phyloP scores from a whole-genome alignment of 495 filamentous ascomycete genomes.

The Aspergillus haitiensis region DNA sequence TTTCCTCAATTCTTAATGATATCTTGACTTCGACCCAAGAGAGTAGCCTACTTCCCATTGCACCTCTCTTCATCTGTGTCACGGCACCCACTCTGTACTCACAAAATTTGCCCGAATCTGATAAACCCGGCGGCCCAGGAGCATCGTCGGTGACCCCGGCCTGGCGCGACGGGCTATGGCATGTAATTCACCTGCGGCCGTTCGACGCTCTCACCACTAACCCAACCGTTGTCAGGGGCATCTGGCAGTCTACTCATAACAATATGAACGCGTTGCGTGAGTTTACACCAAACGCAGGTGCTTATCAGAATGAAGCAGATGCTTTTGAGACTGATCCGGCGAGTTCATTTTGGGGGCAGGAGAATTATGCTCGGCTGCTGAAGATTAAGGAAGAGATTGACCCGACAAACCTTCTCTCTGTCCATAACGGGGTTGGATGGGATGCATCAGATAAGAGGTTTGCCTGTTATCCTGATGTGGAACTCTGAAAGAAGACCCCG shows the following conservation, averaged over 20 bases:
- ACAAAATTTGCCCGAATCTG: slow-evolving; percentile 11
- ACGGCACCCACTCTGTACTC: slow-evolving; percentile 17
- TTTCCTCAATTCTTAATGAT: slow-evolving; percentile 8
- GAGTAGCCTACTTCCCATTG: not conserved
- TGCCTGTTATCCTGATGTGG: slow-evolving; percentile 20
- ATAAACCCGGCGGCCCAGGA: slow-evolving; percentile 18
- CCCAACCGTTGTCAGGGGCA: not conserved
- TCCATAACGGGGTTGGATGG: slow-evolving; percentile 21
- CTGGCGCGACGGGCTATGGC: slow-evolving; percentile 21
- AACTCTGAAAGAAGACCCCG: not conserved
- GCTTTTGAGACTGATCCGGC: slow-evolving; percentile 29
- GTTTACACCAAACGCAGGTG: slow-evolving; percentile 38
- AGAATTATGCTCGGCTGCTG: slow-evolving; percentile 40
- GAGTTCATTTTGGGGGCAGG: slow-evolving; percentile 23
- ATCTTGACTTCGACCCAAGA: not conserved
- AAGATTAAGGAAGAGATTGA: slow-evolving; percentile 46
- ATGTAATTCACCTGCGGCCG: slow-evolving; percentile 8
- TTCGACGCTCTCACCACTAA: slow-evolving; percentile 2
- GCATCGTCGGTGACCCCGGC: slow-evolving; percentile 13
- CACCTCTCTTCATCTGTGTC: slow-evolving; percentile 3
- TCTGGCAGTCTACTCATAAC: slow-evolving; percentile 7
- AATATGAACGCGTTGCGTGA: slow-evolving; percentile 17
- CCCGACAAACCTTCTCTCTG: slow-evolving; percentile 23
- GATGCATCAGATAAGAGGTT: slow-evolving; percentile 16
- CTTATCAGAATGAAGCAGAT: slow-evolving; percentile 49